Evolutionary conservation across 495 filamentous ascomycete genomes (phyloP), one percentile per base, ranked within the genome.

Genomic region (Penicillium alfredii): DNA sequence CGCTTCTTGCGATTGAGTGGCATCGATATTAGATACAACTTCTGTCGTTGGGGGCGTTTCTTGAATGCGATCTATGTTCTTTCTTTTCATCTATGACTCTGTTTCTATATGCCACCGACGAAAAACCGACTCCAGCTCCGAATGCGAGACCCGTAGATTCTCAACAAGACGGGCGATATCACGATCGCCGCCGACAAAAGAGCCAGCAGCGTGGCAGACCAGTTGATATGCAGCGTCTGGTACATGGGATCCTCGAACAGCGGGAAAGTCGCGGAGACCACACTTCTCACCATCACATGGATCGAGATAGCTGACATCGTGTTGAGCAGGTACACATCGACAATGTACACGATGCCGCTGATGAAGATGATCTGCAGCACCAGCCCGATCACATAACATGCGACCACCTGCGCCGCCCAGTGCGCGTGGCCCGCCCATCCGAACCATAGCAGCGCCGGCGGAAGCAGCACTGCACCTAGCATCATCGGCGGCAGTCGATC

Each of bases 241-340:
- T 48, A 56, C 52, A 47, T 49, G 1, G 46, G 54, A 1, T 42
- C 41, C 16, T 53, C 49, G 12, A 49, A 49, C 9, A 61, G 38
- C 2, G 55, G 58, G 6, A 58, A 58, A 0, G 42, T 51, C 1
- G 58, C 78, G 0, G 68, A 75, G 34, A 81, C 76, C 33, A 72
- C 55, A 13, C 67, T 73, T 9, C 81, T 54, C 33, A 84, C 36
- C 39, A 82, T 75, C 1, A 78, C 80, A 36, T 81, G 82, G 10
- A 78, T 78, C 4, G 72, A 73, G 6, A 81, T 64, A 1, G 79
- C 77, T 0, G 72, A 67, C 35, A 68, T 67, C 4, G 64, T 61
- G 30, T 69, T 56, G 40, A 65, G 35, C n/a, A 59, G 35, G 40
- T 80, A 82, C 22, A 63, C 60, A 42, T 80, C 74, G 40, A 77